Evolutionary conservation across 2,329 filamentous ascomycete species (phyloP), one percentile per base, ranked within the genome.

Genomic region (Trematosphaeria pertusa): DNA sequence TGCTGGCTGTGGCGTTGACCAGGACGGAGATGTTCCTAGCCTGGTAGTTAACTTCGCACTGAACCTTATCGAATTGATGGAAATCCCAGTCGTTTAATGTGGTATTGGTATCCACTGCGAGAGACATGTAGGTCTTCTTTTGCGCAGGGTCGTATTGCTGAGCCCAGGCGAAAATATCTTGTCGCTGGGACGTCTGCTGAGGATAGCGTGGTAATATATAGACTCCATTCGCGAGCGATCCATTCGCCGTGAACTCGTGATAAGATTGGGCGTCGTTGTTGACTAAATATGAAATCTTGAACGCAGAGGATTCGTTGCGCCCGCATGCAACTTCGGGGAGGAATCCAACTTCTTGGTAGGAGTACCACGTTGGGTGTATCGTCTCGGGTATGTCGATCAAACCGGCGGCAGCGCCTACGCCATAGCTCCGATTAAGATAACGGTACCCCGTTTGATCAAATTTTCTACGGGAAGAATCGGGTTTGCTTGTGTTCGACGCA

Each of bases 1-100:
- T 48, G 26, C 38, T 46, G 15, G 5, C 40, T 34, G 15, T 51
- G 31, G 14, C 14, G 21, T 47, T 41, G 37, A 47, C 43, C 14
- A 8, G 24, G 11, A 45, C 26, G 7, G 36, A 38, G 14, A 45
- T 38, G 15, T 17, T 45, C 15, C 26, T 37, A 8, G 36, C 18
- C 12, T 39, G 4, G 30, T 33, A 39, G 2, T 37, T 33, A n/a
- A 45, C 19, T 4, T 32, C 42, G 20, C 42, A 45, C n/a, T 33
- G 33, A 10, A 45, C 18, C 3, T 38, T 45, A 15, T 33, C 11
- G 30, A 45, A 45, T 21, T 39, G 42, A 12, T 45, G 12, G 19
- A 45, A 45, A 11, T 45, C 26, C 35, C 36, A 45, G 19, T 22
- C 35, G 17, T 45, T 34, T 14, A 14, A 12, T n/a, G 34, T 32